Base-by-base conservation (phyloP, 495 filamentous ascomycete species). In the Penicillium silybi region DNA sequence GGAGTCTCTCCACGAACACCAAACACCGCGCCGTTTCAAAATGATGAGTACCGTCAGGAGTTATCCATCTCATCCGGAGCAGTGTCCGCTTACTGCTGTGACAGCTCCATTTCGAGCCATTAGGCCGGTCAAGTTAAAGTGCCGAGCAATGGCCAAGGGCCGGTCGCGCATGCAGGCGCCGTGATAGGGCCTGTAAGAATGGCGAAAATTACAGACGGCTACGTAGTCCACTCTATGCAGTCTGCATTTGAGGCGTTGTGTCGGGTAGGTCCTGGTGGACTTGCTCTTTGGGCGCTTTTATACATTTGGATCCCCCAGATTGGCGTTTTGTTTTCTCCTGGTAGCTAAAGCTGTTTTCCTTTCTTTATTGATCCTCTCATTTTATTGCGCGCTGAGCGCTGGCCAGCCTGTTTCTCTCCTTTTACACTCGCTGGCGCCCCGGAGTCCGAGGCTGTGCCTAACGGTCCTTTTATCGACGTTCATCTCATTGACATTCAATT, bases 391-490 rank as follows among this genome's bases (percentile, higher is more conserved):
- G 57, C 38, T 10, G 29, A 13, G 29, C 10, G 29, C 48, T 58
- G 51, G 56, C 42, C 62, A 58, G n/a, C 52, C 57, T 63, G 56
- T 59, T 49, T 52, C 56, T 56, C 48, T 51, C 44, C 25, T 32
- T 48, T 55, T 16, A 32, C 45, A 48, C 46, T 48, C 45, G 46
- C 47, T 42, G 52, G 50, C 47, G 42, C 52, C 26, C 53, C 49
- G 35, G 41, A 56, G 50, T 54, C 10, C 54, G 44, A 52, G 29
- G 39, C 53, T 46, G 50, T 29, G 44, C 32, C 41, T 41, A 6
- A 23, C 22, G 34, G 9, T 32, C 8, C 19, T 46, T 23, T 23
- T 6, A 23, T 13, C 23, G 23, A 25, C 19, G 10, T 29, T 27
- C 18, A 32, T 46, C 23, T 18, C 22, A 32, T 41, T 46, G 27